Base-by-base conservation (phyloP, 768 basidiomycete genomes). In the Tylopilus cervinicoccineus region DNA sequence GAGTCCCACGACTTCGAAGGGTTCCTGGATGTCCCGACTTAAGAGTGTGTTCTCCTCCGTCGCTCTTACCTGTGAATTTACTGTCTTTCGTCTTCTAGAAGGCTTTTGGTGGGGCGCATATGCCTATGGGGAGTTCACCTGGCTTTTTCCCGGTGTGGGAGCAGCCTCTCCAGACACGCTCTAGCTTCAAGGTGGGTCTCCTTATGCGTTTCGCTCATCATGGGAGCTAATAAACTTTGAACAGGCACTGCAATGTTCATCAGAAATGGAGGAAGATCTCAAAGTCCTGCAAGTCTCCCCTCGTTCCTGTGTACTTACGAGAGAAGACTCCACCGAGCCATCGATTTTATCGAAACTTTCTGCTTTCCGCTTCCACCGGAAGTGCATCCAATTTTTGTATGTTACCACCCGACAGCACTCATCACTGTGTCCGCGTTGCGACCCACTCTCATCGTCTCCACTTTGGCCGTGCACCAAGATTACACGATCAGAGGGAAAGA, bases 391-490 rank as follows among this genome's bases (percentile, higher is more conserved):
- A 19, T 17, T 2, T 31, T n/a, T 16, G 22, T 26, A 34, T 2
- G 6, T 16, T 37, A n/a, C 23, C 14, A 10, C 14, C 8, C 31
- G 17, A 46, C 43, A 40, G 13, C 17, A 47, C 1, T 17, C 50
- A 1, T 28, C 43, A 9, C 32, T 37, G 9, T 57, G 47, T 23
- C 32, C 32, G 6, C 22, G 33, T 17, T 55, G 48, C 39, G 48
- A 52, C 40, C 40, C 34, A n/a, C 22, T 28, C 22, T 44, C 44
- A 17, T 40, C 23, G 16, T 38, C 24, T 19, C 56, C 55, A 12
- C 41, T 57, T 33, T 53, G 51, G 45, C 45, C 51, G 1, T 57
- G 55, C n/a, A 41, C 56, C 45, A 57, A 57, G 36, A 57, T 57
- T n/a, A 44, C 47, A 19, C 28, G 47, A 38, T 53, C 55, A 20